Evolutionary conservation across 257 asterid species (phyloP).

Genomic region (Solanum okadae): DNA sequence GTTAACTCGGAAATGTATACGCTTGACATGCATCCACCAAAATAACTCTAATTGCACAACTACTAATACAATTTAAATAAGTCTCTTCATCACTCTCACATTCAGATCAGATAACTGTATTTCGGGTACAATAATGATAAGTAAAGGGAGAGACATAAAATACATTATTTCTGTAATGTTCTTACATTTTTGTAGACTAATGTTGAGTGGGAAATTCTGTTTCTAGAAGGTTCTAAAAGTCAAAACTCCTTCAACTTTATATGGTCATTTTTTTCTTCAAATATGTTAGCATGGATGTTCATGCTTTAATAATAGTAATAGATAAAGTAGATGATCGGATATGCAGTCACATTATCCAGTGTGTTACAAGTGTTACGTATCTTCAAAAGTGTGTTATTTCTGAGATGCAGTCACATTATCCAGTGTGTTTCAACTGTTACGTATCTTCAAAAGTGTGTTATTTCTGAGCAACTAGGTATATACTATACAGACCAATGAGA

Average conservation of each 20-base stretch:
- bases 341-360: not conserved
- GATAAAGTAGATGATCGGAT: not conserved
- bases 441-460: not conserved
- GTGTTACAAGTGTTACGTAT: not conserved
- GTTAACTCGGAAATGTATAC: not conserved
- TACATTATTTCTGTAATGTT: not conserved
- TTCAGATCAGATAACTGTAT: not conserved
- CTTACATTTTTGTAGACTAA: not conserved
- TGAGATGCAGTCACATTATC: not conserved
- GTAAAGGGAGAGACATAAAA: not conserved
- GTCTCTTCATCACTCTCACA: not conserved
- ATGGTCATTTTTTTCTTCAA: not conserved
- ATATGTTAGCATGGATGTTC: not conserved
- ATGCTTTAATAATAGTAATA: not conserved
- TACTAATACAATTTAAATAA: not conserved
- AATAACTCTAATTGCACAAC: not conserved
- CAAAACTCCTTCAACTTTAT: not conserved
- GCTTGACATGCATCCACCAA: not conserved
- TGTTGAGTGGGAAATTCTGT: not conserved
- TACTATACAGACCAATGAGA: not conserved
- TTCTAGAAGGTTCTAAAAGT: not conserved
- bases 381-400: not conserved
- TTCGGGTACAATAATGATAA: not conserved
- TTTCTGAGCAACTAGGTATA: not conserved
- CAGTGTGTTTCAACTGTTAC: not conserved